phyloP scores from a whole-genome alignment of 1,139 yeast species.

The Hansenula sp. region DNA sequence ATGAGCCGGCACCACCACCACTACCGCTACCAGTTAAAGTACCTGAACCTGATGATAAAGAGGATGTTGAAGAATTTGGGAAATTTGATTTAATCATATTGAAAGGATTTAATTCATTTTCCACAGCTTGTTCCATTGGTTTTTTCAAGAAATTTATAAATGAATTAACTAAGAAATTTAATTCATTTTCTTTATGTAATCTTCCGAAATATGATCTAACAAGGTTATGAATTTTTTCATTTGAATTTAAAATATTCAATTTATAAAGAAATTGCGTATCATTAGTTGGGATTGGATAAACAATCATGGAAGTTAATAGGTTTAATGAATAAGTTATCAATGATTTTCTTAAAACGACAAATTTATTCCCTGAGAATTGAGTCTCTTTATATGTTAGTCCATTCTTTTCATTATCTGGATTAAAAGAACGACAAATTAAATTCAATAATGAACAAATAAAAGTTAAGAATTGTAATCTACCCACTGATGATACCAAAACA shows the following conservation, averaged over 20 bases:
- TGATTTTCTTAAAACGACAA: constrained; percentile 37
- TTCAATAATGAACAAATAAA: constrained; percentile 71
- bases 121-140: constrained; percentile 38
- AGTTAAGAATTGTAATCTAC: constrained; percentile 45
- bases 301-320: constrained; percentile 55
- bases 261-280: constrained; percentile 44
- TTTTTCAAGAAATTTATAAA: constrained; percentile 42
- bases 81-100: constrained; percentile 21
- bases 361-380: constrained; percentile 13
- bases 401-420: constrained; percentile 23
- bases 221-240: constrained; percentile 39
- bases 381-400: constrained; percentile 19
- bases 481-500: constrained; percentile 49
- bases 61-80: constrained; percentile 10
- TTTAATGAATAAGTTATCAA: constrained; percentile 60
- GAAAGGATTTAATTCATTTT: constrained; percentile 32
- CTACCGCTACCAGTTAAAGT: background rate
- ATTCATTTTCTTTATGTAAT: constrained; percentile 50
- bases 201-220: constrained; percentile 50
- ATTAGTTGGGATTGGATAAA: constrained; percentile 58
- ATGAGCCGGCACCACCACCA: background rate
- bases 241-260: constrained; percentile 25
- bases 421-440: constrained; percentile 40
- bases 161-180: constrained; percentile 42
- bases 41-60: constrained; percentile 6